Base-by-base conservation (phyloP, 2,329 filamentous ascomycete species). In the Stemphylium vesicarium region DNA sequence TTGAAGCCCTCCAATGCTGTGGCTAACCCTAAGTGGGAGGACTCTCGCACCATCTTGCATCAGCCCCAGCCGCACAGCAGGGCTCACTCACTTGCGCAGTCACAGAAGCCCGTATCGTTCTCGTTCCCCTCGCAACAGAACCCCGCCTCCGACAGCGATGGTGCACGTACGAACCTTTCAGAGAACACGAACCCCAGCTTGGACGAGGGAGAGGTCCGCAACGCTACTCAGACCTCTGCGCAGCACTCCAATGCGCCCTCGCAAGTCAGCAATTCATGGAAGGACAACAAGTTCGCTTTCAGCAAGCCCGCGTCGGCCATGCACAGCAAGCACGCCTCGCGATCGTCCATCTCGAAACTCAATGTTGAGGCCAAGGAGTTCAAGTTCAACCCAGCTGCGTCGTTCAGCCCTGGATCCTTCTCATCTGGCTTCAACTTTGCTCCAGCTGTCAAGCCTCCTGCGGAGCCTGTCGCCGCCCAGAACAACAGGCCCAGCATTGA, bases 341-440 rank as follows among this genome's bases (percentile, higher is more conserved):
- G 89, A 65, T 81, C 87, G 3, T 93, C 82, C 0, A 75, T 88
- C 38, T 91, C 92, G 0, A 93, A 88, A 63, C 84, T 98, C 64
- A 98, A 98, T 66, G 92, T 96, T 26, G 86, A 89, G 59, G 94
- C 94, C 0, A 90, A 92, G 41, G 91, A 95, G 69, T 97, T 97
- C 80, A 83, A 88, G 65, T 94, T 94, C 75, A 83, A 88, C 50
- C 84, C 85, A 6, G 75, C 75, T 32, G 77, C 78, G 13, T 78
- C 80, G 2, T 85, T 85, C 64, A 78, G 76, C 38, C 77, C 81
- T 13, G 77, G 74, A 13, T 73, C 79, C 2, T 80, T 69, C 42
- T 66, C 81, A 13, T 75, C 76, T 4, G 66, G 65, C 39, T 73
- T 74, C 42, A 61, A 60, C 10, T 82, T 83, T 66, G 75, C 79